Percentiles rank a stretch among this genome's conserved stretches.
Evolutionary conservation across 1,284 basidiomycete genomes (phyloP).

Genomic region (Cutaneotrichosporon sp.): DNA sequence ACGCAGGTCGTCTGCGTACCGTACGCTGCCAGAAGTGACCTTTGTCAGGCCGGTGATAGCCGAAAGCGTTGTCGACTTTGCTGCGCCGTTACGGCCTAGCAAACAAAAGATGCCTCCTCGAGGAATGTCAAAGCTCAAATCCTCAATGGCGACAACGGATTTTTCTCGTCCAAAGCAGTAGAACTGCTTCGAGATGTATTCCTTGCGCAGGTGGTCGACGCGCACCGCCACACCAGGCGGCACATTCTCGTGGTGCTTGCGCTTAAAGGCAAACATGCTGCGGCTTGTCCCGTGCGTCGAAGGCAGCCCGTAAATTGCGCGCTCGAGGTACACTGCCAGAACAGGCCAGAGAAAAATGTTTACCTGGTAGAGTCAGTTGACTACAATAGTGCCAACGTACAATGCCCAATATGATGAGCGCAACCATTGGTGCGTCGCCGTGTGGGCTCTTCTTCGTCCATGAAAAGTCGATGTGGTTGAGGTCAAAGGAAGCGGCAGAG

Average conservation of each 20-base stretch:
- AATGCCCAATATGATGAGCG: conserved; percentile 59
- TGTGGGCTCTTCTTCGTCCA: conserved; percentile 58
- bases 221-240: conserved; percentile 19
- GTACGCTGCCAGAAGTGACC: conserved; percentile 57
- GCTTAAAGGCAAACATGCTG: neutral
- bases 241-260: neutral
- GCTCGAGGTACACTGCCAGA: conserved; percentile 58
- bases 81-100: conserved; percentile 61
- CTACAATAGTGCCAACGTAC: conserved; percentile 50
- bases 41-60: conserved; percentile 61
- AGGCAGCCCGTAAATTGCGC: conserved; percentile 56
- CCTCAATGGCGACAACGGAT: conserved; percentile 57
- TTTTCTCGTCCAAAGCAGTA: conserved; percentile 38
- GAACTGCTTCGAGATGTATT: conserved; percentile 21
- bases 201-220: conserved; percentile 24
- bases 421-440: conserved; percentile 55
- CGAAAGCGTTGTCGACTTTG: conserved; percentile 69
- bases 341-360: conserved; percentile 66
- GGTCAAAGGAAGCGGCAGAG: conserved; percentile 63
- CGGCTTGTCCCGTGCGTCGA: conserved; percentile 11
- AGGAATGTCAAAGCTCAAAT: conserved; percentile 62
- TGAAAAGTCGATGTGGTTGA: conserved; percentile 54
- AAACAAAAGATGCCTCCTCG: conserved; percentile 67
- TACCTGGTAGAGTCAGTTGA: conserved; percentile 51
- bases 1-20: conserved; percentile 51